Evolutionary conservation across 202 grass and related monocot species (phyloP).

Genomic region (Bolboschoenoplectus hybrid): DNA sequence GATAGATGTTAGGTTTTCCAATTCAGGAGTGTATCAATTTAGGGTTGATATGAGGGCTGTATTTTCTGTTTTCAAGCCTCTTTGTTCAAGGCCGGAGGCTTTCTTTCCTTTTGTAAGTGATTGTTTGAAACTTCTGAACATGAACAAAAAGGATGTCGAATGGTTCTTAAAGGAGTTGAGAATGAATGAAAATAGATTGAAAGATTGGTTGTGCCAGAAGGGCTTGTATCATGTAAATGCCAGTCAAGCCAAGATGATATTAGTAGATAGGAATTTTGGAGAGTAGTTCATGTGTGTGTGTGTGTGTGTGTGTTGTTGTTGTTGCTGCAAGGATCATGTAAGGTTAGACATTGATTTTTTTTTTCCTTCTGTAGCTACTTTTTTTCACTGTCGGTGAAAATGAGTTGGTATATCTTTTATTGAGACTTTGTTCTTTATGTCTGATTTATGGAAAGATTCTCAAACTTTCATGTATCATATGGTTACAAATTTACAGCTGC

Average conservation of each 20-base stretch:
- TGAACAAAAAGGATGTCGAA: constrained; percentile 47
- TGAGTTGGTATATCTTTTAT: background rate
- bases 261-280: constrained; percentile 56
- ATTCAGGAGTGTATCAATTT: constrained; percentile 58
- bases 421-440: background rate
- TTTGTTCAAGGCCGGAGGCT: constrained; percentile 72
- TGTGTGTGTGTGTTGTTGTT: background rate
- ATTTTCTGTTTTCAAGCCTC: constrained; percentile 64
- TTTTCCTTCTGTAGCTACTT: background rate
- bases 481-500: background rate
- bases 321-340: background rate
- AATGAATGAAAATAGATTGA: constrained; percentile 40
- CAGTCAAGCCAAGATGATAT: constrained; percentile 62
- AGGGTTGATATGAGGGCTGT: constrained; percentile 63
- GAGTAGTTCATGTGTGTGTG: constrained; percentile 28
- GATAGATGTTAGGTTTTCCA: constrained; percentile 55
- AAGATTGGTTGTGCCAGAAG: constrained; percentile 43
- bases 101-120: constrained; percentile 69
- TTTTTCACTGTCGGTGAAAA: background rate
- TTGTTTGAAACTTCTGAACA: constrained; percentile 64
- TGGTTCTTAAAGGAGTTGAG: constrained; percentile 55
- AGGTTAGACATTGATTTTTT: constrained; percentile 21
- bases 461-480: background rate
- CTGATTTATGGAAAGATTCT: background rate
- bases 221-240: constrained; percentile 64